Percentiles rank a stretch among this genome's conserved stretches.
Evolutionary conservation across 108 stramenopile species (phyloP).

Genomic region (Nitzschia sp.): DNA sequence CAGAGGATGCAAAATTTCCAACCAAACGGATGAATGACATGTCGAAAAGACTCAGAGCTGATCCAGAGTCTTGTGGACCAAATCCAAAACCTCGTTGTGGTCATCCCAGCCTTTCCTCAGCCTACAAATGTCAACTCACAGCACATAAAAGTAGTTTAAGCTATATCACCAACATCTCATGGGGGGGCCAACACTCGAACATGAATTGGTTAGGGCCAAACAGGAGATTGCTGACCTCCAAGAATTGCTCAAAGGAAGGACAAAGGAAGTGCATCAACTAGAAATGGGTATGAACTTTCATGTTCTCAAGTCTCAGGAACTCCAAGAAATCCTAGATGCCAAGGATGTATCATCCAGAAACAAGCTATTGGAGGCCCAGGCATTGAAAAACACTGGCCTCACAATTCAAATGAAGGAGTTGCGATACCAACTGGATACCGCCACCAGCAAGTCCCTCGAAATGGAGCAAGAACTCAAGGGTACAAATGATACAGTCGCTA

Average conservation of each 20-base stretch:
- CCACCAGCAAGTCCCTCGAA: background rate
- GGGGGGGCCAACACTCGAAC: slow-evolving; percentile 4
- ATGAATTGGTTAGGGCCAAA: slow-evolving; percentile 5
- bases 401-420: slow-evolving; percentile 7
- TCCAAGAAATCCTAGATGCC: slow-evolving; percentile 9
- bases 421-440: background rate
- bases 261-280: background rate
- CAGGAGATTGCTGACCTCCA: slow-evolving; percentile 8
- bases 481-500: background rate
- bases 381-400: slow-evolving; percentile 10
- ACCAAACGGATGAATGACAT: no score
- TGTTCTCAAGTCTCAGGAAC: slow-evolving; percentile 10
- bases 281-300: slow-evolving; percentile 15
- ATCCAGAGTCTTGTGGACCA: no score
- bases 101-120: no score
- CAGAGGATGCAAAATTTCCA: no score
- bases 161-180: background rate
- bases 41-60: no score
- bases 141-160: background rate
- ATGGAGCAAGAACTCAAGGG: background rate
- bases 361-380: background rate
- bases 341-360: background rate
- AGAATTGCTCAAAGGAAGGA: slow-evolving; percentile 6
- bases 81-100: no score
- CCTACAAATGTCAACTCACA: no score